Base-by-base conservation (phyloP, 2,329 filamentous ascomycete genomes). In the Diplocarpon rosae region DNA sequence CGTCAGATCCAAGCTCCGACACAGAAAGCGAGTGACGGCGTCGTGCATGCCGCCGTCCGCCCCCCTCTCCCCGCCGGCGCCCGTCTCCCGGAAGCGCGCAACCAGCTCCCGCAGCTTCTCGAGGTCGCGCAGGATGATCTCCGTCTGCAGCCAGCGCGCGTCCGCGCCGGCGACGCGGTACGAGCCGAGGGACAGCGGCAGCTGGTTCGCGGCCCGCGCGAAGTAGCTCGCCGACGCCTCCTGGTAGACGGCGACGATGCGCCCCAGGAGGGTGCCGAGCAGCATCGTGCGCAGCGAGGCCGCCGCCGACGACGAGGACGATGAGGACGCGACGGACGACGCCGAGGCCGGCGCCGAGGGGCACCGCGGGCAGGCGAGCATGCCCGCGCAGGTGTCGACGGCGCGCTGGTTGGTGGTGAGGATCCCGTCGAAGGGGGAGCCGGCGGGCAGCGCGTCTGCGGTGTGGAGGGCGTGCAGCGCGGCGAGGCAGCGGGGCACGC, bases 251-350 rank as follows among this genome's bases (percentile, higher is more conserved):
- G 64, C 66, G 1, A 68, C 66, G 37, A 71, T 66, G 53, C 71
- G 69, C 39, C 66, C 65, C 14, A 74, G 65, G 15, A 73, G 61
- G 0, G 69, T 72, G 0, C 66, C 68, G n/a, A 73, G 61, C 0
- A 73, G 62, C 69, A 72, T 72, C 5, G 66, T 65, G 0, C 65
- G 62, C 1, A 69, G 70, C 38, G n/a, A n/a, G n/a, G n/a, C n/a
- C n/a, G n/a, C n/a, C n/a, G n/a, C n/a, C n/a, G n/a, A n/a, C n/a
- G n/a, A n/a, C n/a, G n/a, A n/a, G n/a, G n/a, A n/a, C n/a, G n/a
- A n/a, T n/a, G n/a, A n/a, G n/a, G n/a, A n/a, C n/a, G n/a, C n/a
- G n/a, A n/a, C n/a, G n/a, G n/a, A n/a, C n/a, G n/a, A n/a, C n/a
- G 69, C 66, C 3, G 63, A 65, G 1, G 65, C 67, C 1, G 65